Evolutionary conservation across 352 stramenopile species (phyloP), one percentile per base, ranked within the genome.

Genomic region (Globisporangium irregulare): DNA sequence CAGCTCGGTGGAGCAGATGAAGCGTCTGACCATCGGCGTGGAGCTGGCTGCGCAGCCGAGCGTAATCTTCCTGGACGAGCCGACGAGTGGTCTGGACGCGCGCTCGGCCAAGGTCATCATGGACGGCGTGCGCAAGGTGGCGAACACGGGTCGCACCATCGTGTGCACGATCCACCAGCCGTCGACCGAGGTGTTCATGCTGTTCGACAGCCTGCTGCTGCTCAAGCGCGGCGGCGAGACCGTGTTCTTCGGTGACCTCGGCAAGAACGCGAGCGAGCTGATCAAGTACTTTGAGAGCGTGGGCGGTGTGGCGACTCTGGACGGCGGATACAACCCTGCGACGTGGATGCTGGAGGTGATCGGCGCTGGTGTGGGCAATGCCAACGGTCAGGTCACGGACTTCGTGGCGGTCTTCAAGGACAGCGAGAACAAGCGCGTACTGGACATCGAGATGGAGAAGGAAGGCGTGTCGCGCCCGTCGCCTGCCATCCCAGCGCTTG

Each of bases 131-230:
- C 89, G 92, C 62, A 93, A 95, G 38, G 82, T 97, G 50, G 89
- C 90, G 2, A 66, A 79, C 59, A 79, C 78, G 15, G 89, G 91
- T 1, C 70, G 79, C 6, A 94, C 81, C 6, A 77, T 98, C 20
- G 71, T 97, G 12, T 96, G 92, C 59, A 97, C 89, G 24, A 97
- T 97, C 74, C 92, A 98, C 69, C 91, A 98, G 72, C 92, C 92
- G 15, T 86, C 77, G 14, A 82, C 80, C 1, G 84, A 97, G 58
- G 81, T 97, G 0, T 96, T 97, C 32, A 77, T 81, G 15, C 81
- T 84, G 20, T 94, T 96, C 66, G 87, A 97, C 73, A 77, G 83
- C 2, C 7, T 32, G 29, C 29, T 32, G 29, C 29, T 32, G 4
- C 29, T 32, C 29, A 32, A 32, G 29, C 29, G 29, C 7, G 29